Percentiles rank a stretch among this genome's conserved stretches.
Conservation (phyloP, 495 filamentous ascomycete genomes). For the Podospora appendiculata region DNA sequence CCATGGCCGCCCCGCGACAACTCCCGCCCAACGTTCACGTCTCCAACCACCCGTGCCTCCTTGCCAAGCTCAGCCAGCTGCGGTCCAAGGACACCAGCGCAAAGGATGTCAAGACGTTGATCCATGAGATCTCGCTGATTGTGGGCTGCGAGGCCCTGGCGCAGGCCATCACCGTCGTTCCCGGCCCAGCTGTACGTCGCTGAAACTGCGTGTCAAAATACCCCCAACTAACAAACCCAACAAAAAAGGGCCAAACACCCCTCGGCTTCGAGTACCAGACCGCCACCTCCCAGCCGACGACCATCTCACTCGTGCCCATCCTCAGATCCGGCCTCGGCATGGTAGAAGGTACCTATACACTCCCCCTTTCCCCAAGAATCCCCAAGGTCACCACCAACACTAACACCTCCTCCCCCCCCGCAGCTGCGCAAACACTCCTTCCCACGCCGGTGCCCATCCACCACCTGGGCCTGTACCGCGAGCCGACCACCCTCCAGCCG, state of each 20-base stretch:
- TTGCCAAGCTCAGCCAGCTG: slow-evolving; percentile 83
- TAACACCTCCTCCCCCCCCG: background rate
- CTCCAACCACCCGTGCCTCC: slow-evolving; percentile 77
- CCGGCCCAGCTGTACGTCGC: slow-evolving; percentile 37
- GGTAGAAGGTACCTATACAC: slow-evolving; percentile 58
- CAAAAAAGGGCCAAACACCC: slow-evolving; percentile 58
- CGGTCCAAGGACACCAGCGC: slow-evolving; percentile 62
- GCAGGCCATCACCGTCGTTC: slow-evolving; percentile 43
- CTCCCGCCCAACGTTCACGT: slow-evolving; percentile 70
- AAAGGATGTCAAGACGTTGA: slow-evolving; percentile 68
- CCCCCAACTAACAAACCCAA: background rate
- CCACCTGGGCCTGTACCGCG: slow-evolving; percentile 90
- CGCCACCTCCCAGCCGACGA: slow-evolving; percentile 46
- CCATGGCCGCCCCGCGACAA: background rate
- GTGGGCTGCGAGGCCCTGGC: slow-evolving; percentile 76
- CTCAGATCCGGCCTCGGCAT: slow-evolving; percentile 84
- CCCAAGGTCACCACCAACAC: background rate
- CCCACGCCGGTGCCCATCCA: slow-evolving; percentile 76
- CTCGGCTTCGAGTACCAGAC: slow-evolving; percentile 65
- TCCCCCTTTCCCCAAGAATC: slow-evolving; percentile 2
- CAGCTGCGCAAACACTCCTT: slow-evolving; percentile 76
- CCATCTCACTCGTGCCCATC: slow-evolving; percentile 82
- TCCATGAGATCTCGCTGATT: slow-evolving; percentile 80
- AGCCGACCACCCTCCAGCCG: slow-evolving; percentile 72
- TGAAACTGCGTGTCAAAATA: background rate